Base-by-base conservation (phyloP, 2,329 filamentous ascomycete genomes). In the Epichloe gansuensis region DNA sequence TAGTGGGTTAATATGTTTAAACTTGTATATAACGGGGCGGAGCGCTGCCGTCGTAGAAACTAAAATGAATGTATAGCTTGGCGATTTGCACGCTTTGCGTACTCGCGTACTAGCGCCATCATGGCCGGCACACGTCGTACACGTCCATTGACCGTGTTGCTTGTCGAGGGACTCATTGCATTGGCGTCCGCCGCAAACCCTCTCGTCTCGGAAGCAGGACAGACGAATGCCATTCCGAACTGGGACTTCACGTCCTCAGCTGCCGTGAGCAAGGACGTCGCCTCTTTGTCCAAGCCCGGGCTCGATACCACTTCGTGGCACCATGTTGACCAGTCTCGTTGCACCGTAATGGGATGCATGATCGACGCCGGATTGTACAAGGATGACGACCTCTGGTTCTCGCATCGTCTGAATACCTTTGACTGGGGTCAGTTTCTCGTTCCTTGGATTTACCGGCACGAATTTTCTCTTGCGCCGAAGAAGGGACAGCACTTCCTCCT, bases 361-460 rank as follows among this genome's bases (percentile, higher is more conserved):
- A 60, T 83, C n/a, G 65, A 73, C 8, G 73, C 70, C 5, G 71
- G 71, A 2, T 65, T 76, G 12, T 79, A 77, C 63, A 68, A 71
- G 23, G 78, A 82, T 45, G 63, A 64, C 1, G 63, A 75, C 0
- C 60, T 83, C 0, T 83, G 81, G 63, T 80, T 72, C 61, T 81
- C 76, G 0, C 65, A 75, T 25, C 74, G 75, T 53, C 59, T 71
- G 41, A 55, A 58, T 11, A 35, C 38, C 50, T 71, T 80, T 38
- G 69, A 78, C 49, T 58, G 63, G 13, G 62, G 65, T 2, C 70
- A 70, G 43, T 83, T 82, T 53, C 61, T 66, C 1, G 70, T 74
- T 0, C 76, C 79, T 0, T 84, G 80, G 79, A 60, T 81, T 25
- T 84, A 82, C 56, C 71, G 79, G 12, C 66, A 74, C 40, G 75